Conservation (phyloP, 768 basidiomycete genomes). For the Cystobasidiopsis lactophilus region DNA sequence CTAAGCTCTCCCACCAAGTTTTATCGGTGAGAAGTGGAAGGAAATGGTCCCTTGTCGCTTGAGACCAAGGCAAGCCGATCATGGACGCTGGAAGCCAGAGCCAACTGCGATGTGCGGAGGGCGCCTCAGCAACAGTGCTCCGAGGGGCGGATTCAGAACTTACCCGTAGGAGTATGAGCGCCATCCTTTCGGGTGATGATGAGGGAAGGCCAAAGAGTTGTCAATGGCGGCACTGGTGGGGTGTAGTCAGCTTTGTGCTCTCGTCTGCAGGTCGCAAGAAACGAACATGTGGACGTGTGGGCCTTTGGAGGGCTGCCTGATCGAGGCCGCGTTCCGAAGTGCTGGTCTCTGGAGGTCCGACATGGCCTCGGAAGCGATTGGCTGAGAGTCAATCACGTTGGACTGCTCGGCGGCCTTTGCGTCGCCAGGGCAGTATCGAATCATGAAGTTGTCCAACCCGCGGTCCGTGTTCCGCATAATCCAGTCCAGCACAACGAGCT, state of each 20-base stretch:
- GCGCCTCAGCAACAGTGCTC: slow-evolving; percentile 50
- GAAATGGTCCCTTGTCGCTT: slow-evolving; percentile 59
- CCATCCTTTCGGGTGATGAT: slow-evolving; percentile 65
- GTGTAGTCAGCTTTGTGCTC: no score
- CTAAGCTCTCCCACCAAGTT: slow-evolving; percentile 76
- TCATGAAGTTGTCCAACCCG: slow-evolving; percentile 23
- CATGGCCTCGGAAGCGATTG: no score
- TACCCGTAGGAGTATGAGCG: slow-evolving; percentile 45
- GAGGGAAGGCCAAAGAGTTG: slow-evolving; percentile 76
- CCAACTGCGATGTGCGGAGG: slow-evolving; percentile 12
- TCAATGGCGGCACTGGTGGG: slow-evolving; percentile 57
- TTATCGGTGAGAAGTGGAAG: slow-evolving; percentile 61
- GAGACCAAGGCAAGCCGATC: slow-evolving; percentile 42
- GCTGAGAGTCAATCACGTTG: not conserved
- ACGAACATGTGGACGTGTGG: slow-evolving; percentile 54
- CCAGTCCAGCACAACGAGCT: slow-evolving; percentile 75
- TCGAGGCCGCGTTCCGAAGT: not conserved
- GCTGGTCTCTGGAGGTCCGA: not conserved
- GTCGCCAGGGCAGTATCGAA: slow-evolving; percentile 10
- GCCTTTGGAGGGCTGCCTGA: not conserved
- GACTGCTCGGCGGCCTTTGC: not conserved
- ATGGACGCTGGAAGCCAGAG: slow-evolving; percentile 17
- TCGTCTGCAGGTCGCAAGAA: no score
- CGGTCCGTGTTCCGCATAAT: slow-evolving; percentile 84
- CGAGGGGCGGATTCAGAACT: no score